phyloP scores from a whole-genome alignment of 2,329 filamentous ascomycete genomes.

The Aspergillus aculeatinus region DNA sequence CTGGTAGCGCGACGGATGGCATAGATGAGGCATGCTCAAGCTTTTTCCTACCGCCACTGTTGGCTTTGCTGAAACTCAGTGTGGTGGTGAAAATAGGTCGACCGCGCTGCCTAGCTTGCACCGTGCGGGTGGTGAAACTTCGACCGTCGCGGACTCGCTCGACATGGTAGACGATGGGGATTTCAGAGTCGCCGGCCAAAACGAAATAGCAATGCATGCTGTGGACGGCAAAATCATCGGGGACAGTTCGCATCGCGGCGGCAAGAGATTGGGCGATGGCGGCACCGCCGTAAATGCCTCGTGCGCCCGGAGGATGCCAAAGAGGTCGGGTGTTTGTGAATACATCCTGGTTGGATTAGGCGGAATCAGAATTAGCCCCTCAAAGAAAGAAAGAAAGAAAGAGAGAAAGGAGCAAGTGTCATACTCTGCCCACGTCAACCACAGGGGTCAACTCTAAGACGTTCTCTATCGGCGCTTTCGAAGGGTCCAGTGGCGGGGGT shows the following conservation, averaged over 20 bases:
- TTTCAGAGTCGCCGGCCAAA: slow-evolving; percentile 77
- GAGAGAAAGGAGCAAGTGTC: slow-evolving; percentile 23
- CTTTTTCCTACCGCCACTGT: slow-evolving; percentile 50
- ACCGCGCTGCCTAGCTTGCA: slow-evolving; percentile 89
- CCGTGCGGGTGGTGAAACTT: slow-evolving; percentile 86
- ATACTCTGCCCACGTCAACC: slow-evolving; percentile 58
- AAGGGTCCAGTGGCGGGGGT: slow-evolving; percentile 69
- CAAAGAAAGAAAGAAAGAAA: slow-evolving; percentile 4
- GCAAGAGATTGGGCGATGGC: slow-evolving; percentile 90
- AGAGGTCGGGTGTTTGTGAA: slow-evolving; percentile 91
- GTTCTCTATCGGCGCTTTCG: slow-evolving; percentile 82
- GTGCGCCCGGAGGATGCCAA: slow-evolving; percentile 88
- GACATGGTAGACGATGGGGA: slow-evolving; percentile 92
- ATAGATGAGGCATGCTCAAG: slow-evolving; percentile 67
- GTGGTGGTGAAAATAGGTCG: slow-evolving; percentile 94
- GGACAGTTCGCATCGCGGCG: slow-evolving; percentile 85
- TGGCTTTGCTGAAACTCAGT: slow-evolving; percentile 75
- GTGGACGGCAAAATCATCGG: slow-evolving; percentile 75
- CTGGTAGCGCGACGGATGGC: slow-evolving; percentile 53
- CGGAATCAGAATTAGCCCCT: slow-evolving; percentile 1
- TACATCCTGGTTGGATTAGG: slow-evolving; percentile 61
- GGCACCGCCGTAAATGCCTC: slow-evolving; percentile 89
- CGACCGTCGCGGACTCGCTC: slow-evolving; percentile 88
- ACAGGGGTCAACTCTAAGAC: slow-evolving; percentile 82
- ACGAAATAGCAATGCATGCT: slow-evolving; percentile 99